Evolutionary conservation across 2,329 filamentous ascomycete genomes (phyloP).

Genomic region (Trichoderma citrinoviride): DNA sequence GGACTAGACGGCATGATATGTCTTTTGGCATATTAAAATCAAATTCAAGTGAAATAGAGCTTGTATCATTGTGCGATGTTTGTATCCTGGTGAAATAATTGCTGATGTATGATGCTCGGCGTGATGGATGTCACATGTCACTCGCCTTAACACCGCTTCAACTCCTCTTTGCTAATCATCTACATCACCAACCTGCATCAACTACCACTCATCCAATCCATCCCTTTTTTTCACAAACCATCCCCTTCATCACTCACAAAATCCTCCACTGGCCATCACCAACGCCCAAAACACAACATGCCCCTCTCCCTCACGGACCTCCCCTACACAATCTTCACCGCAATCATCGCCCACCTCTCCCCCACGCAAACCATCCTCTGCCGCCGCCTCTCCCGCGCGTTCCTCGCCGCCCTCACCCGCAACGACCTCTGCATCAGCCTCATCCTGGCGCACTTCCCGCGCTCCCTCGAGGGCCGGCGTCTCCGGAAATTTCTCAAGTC

Average conservation of each 20-base stretch:
- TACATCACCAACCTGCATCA: background rate
- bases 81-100: background rate
- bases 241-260: background rate
- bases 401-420: slow-evolving; percentile 50
- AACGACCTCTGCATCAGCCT: slow-evolving; percentile 46
- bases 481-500: slow-evolving; percentile 25
- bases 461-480: slow-evolving; percentile 52
- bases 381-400: slow-evolving; percentile 51
- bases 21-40: background rate
- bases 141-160: background rate
- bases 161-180: background rate
- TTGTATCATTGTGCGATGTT: background rate
- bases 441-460: slow-evolving; percentile 51
- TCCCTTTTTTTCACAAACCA: background rate
- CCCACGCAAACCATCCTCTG: slow-evolving; percentile 50
- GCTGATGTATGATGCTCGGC: background rate
- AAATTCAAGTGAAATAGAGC: background rate
- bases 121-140: slow-evolving; percentile 3
- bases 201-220: background rate
- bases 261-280: background rate
- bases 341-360: slow-evolving; percentile 49
- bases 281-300: background rate
- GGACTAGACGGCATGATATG: slow-evolving; percentile 6
- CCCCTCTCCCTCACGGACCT: slow-evolving; percentile 44
- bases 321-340: slow-evolving; percentile 58